Conservation (phyloP, 208 protist species). For the Herpetomonas samuelpessoai region DNA sequence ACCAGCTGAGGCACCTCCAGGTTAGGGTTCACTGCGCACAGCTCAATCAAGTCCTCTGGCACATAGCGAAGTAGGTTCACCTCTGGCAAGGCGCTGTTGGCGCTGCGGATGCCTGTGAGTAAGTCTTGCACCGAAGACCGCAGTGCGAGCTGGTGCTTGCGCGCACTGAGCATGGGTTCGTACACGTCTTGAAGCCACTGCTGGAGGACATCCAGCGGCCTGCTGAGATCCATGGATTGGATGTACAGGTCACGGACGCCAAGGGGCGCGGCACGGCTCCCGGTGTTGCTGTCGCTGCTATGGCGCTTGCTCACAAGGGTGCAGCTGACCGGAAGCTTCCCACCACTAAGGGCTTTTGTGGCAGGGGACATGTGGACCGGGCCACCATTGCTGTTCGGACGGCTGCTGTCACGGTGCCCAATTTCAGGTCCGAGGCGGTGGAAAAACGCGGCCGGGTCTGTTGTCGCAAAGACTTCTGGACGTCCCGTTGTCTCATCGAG, state of each 20-base stretch:
- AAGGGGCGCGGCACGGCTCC: constrained; percentile 18
- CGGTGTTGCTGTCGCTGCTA: neutral
- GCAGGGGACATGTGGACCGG: neutral
- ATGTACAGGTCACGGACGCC: constrained; percentile 60
- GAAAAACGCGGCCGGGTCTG: constrained; percentile 29
- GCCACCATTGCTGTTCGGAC: neutral
- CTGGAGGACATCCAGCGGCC: constrained; percentile 64
- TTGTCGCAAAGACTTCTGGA: constrained; percentile 26
- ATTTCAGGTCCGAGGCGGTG: constrained; percentile 10
- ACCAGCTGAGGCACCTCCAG: constrained; percentile 70
- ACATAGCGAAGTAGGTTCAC: constrained; percentile 74
- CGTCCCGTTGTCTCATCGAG: constrained; percentile 9
- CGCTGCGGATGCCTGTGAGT: constrained; percentile 56
- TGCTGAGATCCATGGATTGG: constrained; percentile 54
- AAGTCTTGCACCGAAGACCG: constrained; percentile 73
- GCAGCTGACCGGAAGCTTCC: constrained; percentile 8
- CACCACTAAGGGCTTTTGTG: too few species aligned
- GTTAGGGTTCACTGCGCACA: constrained; percentile 63
- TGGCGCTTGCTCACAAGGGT: constrained; percentile 6
- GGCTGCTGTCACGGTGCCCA: neutral
- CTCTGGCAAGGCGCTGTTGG: constrained; percentile 47
- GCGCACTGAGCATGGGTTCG: constrained; percentile 54
- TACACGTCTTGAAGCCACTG: constrained; percentile 59
- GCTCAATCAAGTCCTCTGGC: constrained; percentile 55
- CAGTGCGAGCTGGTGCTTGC: constrained; percentile 40